Percentiles rank a stretch among this genome's conserved stretches.
phyloP scores from a whole-genome alignment of 1,284 basidiomycete species.

The Malassezia caprae region DNA sequence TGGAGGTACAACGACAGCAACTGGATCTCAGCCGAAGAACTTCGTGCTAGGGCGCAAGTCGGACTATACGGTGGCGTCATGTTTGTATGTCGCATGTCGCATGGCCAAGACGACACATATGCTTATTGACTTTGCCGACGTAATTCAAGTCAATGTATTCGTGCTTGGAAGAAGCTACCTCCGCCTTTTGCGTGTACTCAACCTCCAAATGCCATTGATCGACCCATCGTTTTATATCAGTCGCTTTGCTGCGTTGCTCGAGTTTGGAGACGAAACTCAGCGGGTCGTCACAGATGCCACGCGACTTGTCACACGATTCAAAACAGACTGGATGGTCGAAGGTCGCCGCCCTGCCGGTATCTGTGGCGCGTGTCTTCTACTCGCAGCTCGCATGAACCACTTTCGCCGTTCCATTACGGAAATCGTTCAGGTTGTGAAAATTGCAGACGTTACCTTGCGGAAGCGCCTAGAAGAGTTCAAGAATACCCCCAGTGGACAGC shows the following conservation, averaged over 20 bases:
- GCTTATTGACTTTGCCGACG: constrained; percentile 82
- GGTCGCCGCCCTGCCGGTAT: constrained; percentile 93
- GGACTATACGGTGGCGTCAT: constrained; percentile 86
- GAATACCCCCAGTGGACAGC: constrained; percentile 68
- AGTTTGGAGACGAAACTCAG: constrained; percentile 88
- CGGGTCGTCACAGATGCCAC: constrained; percentile 87
- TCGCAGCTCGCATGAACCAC: constrained; percentile 97
- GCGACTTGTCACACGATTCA: constrained; percentile 84
- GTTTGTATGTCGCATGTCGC: constrained; percentile 85
- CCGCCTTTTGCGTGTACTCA: constrained; percentile 78
- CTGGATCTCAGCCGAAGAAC: constrained; percentile 37
- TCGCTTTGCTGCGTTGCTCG: constrained; percentile 87
- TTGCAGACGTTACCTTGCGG: constrained; percentile 83
- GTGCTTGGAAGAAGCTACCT: constrained; percentile 92
- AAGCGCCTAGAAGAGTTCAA: constrained; percentile 95
- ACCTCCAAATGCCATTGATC: constrained; percentile 71
- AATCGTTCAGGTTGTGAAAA: constrained; percentile 88
- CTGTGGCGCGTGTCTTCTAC: constrained; percentile 84
- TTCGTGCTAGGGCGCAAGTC: constrained; percentile 63
- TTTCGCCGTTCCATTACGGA: constrained; percentile 85
- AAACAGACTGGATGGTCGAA: constrained; percentile 92
- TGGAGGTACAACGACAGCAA: constrained; percentile 51
- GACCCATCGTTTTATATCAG: constrained; percentile 96
- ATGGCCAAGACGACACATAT: constrained; percentile 83
- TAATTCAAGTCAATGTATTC: constrained; percentile 74